Percentiles rank a stretch among this genome's conserved stretches.
Evolutionary conservation across 768 basidiomycete species (phyloP).

Genomic region (Tylopilus plumbeoviolaceoides): DNA sequence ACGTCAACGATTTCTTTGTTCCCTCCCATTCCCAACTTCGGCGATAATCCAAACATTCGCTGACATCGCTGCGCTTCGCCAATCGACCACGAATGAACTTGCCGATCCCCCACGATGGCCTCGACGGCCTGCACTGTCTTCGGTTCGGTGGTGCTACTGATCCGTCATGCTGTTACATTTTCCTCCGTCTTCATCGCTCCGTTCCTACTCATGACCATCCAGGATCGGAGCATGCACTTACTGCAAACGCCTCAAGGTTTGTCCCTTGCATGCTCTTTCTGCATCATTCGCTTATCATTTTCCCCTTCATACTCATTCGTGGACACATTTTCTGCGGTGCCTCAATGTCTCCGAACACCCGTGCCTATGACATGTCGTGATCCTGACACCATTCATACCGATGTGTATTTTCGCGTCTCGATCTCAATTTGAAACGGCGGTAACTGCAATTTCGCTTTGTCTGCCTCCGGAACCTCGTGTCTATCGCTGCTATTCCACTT

Average conservation of each 20-base stretch:
- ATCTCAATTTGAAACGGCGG: conserved; percentile 10
- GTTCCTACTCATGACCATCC: conserved; percentile 9
- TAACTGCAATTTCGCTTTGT: conserved; percentile 24
- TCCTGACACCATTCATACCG: conserved; percentile 1
- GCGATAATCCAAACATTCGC: background rate
- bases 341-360: background rate
- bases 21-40: background rate
- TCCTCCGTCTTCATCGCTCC: conserved; percentile 5
- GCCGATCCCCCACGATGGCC: background rate
- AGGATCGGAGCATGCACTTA: conserved; percentile 82
- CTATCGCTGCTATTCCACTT: conserved; percentile 4
- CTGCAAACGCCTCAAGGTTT: conserved; percentile 85
- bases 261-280: conserved; percentile 22
- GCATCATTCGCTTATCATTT: conserved; percentile 21
- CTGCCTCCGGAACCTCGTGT: conserved; percentile 29
- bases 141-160: conserved; percentile 15
- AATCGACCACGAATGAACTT: conserved; percentile 2
- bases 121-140: conserved; percentile 1
- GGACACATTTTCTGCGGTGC: background rate
- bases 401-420: background rate
- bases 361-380: conserved; percentile 7
- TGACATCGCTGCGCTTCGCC: background rate
- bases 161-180: conserved; percentile 6
- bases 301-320: too few species aligned
- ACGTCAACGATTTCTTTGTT: background rate